phyloP scores from a whole-genome alignment of 2,329 filamentous ascomycete genomes.

The Drechslerella coelobrocha region DNA sequence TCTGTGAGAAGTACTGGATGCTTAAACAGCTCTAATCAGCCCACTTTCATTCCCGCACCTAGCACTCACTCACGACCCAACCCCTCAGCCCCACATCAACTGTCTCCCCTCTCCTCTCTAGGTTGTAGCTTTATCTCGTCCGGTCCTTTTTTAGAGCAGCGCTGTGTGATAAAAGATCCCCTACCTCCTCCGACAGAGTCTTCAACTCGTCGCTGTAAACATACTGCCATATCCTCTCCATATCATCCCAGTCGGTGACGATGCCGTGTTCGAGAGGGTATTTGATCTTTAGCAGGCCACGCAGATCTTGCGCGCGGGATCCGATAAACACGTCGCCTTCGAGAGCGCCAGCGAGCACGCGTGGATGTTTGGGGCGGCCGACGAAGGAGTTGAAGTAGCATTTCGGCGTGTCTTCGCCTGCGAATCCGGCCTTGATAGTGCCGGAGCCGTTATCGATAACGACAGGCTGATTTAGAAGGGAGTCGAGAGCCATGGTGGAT shows the following conservation, averaged over 20 bases:
- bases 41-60: conserved; percentile 19
- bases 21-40: conserved; percentile 60
- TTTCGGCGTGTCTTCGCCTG: conserved; percentile 92
- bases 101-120: no score
- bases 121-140: not conserved
- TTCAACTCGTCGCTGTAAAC: conserved; percentile 96
- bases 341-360: conserved; percentile 92
- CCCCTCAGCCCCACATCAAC: not conserved
- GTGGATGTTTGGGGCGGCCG: conserved; percentile 90
- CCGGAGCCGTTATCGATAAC: conserved; percentile 99
- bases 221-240: conserved; percentile 99
- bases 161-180: conserved; percentile 52
- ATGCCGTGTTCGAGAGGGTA: conserved; percentile 98
- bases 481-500: conserved; percentile 60
- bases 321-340: conserved; percentile 98
- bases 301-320: conserved; percentile 84
- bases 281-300: conserved; percentile 90
- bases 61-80: conserved; percentile 39
- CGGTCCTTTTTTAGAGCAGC: not conserved
- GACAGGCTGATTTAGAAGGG: conserved; percentile 94
- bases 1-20: conserved; percentile 96
- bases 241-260: conserved; percentile 99
- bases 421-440: conserved; percentile 95
- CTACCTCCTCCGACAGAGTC: conserved; percentile 93
- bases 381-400: conserved; percentile 98